These are phyloP conservation scores for Galerina sulciceps DNA, from an alignment of 768 basidiomycete species.

Conservation along the genomic window DNA sequence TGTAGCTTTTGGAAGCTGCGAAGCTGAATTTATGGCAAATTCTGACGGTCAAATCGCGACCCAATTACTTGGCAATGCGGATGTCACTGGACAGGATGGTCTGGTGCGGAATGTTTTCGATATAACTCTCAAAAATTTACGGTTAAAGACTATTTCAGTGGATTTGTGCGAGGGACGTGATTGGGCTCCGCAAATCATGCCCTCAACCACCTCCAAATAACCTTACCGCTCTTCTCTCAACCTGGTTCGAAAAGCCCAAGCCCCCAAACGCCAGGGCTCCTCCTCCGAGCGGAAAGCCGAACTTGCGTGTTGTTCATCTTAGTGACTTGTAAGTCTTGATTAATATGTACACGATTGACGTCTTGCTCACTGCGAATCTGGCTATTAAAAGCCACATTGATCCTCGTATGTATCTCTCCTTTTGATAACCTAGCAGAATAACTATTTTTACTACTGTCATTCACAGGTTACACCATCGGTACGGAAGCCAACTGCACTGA, in stretches of 20 bases:
- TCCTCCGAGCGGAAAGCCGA: not conserved
- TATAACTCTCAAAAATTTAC: no score
- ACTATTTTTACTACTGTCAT: not conserved
- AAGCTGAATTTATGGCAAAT: conserved; percentile 1
- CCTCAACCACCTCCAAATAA: conserved; percentile 1
- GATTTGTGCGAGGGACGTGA: conserved; percentile 1
- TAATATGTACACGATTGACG: not conserved
- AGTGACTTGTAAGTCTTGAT: not conserved
- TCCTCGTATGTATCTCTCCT: not conserved
- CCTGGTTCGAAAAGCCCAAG: not conserved
- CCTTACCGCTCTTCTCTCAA: not conserved
- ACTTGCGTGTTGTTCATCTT: not conserved
- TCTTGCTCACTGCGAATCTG: not conserved
- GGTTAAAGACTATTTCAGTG: not conserved
- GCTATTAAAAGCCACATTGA: not conserved
- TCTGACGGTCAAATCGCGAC: not conserved
- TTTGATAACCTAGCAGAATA: not conserved
- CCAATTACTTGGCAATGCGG: not conserved
- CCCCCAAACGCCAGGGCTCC: not conserved
- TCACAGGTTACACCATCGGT: not conserved
- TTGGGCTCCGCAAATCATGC: conserved; percentile 1
- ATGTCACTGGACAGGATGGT: not conserved
- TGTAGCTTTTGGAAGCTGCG: not conserved
- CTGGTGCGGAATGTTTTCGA: not conserved
- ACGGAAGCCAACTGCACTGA: conserved; percentile 1